Evolutionary conservation across 768 basidiomycete genomes (phyloP).

Genomic region (Floccularia luteovirens): DNA sequence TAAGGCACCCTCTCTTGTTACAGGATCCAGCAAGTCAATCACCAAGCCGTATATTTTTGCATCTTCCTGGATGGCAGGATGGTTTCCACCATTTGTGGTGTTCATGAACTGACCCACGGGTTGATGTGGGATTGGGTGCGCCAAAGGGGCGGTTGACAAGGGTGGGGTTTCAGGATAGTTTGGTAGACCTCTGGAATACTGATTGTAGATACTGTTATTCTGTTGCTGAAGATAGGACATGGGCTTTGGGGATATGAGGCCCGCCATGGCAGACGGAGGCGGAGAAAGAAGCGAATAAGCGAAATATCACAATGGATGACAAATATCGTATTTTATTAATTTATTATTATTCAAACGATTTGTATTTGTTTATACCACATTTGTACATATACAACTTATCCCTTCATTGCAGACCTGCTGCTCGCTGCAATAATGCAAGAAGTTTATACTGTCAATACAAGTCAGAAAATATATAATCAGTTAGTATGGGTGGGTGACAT

Average conservation of each 20-base stretch:
- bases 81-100: conserved; percentile 15
- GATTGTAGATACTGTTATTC: conserved; percentile 47
- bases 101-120: conserved; percentile 30
- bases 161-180: conserved; percentile 62
- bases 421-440: conserved; percentile 37
- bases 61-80: conserved; percentile 40
- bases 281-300: conserved; percentile 3
- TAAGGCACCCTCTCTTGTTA: conserved; percentile 81
- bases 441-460: conserved; percentile 29
- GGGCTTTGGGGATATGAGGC: conserved; percentile 55
- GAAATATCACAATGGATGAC: conserved; percentile 5
- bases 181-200: conserved; percentile 47
- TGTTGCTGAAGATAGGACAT: conserved; percentile 60
- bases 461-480: conserved; percentile 5
- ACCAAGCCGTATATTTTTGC: conserved; percentile 87
- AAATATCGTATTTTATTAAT: neutral
- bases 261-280: conserved; percentile 39
- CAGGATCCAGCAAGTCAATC: conserved; percentile 77
- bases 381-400: neutral
- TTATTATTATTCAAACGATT: neutral
- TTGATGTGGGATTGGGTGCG: conserved; percentile 51
- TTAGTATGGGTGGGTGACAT: conserved; percentile 5
- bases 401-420: conserved; percentile 31
- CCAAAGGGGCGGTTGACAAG: conserved; percentile 33
- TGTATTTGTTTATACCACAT: neutral